Conservation (phyloP, 768 basidiomycete genomes). For the Dictyophora rubrovolvata region DNA sequence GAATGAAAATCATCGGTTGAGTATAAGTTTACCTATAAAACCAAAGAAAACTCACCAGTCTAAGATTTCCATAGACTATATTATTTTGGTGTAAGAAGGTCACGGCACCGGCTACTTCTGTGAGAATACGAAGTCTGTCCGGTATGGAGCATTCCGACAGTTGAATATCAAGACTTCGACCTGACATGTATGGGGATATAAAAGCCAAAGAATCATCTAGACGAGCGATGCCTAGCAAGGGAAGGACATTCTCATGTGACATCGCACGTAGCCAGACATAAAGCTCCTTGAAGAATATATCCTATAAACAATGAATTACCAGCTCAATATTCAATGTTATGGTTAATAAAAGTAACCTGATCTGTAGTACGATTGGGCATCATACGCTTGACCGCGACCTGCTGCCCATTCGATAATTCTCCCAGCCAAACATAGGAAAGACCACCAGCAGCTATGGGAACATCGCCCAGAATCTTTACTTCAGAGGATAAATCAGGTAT, state of each 20-base stretch:
- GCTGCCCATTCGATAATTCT: background rate
- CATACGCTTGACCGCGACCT: conserved; percentile 1
- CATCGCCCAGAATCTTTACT: conserved; percentile 3
- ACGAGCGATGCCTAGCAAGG: conserved; percentile 45
- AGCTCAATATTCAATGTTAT: background rate
- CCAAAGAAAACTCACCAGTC: background rate
- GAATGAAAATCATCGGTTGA: background rate
- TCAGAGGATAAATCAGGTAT: conserved; percentile 2
- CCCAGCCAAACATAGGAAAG: conserved; percentile 8
- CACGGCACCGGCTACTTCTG: background rate
- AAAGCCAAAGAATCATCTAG: conserved; percentile 43
- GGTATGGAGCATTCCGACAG: conserved; percentile 30
- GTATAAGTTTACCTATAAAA: background rate
- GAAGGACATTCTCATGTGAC: conserved; percentile 33
- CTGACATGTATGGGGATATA: conserved; percentile 57
- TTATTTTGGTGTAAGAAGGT: background rate
- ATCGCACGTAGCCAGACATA: background rate
- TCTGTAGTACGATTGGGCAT: background rate
- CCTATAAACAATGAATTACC: background rate
- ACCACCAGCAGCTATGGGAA: background rate
- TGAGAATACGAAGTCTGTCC: conserved; percentile 39
- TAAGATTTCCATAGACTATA: conserved; percentile 1
- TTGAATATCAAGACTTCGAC: conserved; percentile 45
- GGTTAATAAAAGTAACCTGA: background rate
- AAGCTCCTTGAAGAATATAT: background rate